Evolutionary conservation across 2,329 filamentous ascomycete genomes (phyloP).

Genomic region (Golovinomyces cichoracearum): DNA sequence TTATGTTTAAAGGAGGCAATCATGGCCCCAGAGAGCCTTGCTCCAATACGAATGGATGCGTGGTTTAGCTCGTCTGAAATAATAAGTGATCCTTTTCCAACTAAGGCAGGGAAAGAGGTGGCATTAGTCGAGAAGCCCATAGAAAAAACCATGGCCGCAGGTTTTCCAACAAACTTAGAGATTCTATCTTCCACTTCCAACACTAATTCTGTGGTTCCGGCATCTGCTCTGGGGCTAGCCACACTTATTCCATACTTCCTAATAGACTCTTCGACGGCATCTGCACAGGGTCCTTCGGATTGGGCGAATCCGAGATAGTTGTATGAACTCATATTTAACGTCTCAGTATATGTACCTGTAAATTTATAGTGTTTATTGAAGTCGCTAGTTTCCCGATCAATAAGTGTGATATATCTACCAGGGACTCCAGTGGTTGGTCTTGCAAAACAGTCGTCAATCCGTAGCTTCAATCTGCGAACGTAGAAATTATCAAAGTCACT

Average conservation of each 20-base stretch:
- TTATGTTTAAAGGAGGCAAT: constrained; percentile 97
- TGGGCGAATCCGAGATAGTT: constrained; percentile 98
- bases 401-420: constrained; percentile 72
- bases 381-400: constrained; percentile 75
- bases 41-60: constrained; percentile 85
- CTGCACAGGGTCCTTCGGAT: constrained; percentile 86
- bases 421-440: constrained; percentile 81
- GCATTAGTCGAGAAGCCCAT: constrained; percentile 98
- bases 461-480: constrained; percentile 68
- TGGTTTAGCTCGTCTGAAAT: constrained; percentile 96
- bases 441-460: constrained; percentile 92
- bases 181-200: constrained; percentile 74
- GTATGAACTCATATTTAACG: constrained; percentile 96
- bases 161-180: constrained; percentile 80
- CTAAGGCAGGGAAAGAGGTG: constrained; percentile 70
- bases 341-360: constrained; percentile 77
- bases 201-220: constrained; percentile 67
- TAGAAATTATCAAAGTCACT: constrained; percentile 99
- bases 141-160: constrained; percentile 84
- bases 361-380: constrained; percentile 77
- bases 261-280: constrained; percentile 66
- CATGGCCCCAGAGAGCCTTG: constrained; percentile 77
- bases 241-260: constrained; percentile 64
- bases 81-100: constrained; percentile 77
- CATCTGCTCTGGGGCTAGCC: constrained; percentile 57